Evolutionary conservation across 257 asterid species (phyloP).

Genomic region (Jaltomata sinuosa): DNA sequence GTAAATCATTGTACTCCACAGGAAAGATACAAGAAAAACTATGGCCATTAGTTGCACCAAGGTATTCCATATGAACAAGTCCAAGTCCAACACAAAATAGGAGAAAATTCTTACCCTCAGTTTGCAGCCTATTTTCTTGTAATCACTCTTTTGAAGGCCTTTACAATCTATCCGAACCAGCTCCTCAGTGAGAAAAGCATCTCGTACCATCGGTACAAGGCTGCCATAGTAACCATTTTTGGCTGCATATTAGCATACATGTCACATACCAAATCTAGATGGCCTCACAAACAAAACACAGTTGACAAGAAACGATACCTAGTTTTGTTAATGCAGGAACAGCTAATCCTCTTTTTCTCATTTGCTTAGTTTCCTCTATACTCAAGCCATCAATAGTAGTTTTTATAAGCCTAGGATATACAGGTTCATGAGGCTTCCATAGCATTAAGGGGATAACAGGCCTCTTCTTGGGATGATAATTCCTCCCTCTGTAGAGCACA

Average conservation of each 20-base stretch:
- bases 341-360: slow-evolving; percentile 69
- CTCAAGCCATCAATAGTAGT: slow-evolving; percentile 81
- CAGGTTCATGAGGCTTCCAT: slow-evolving; percentile 97
- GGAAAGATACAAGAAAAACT: background rate
- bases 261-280: background rate
- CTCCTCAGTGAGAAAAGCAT: slow-evolving; percentile 79
- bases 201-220: slow-evolving; percentile 86
- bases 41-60: background rate
- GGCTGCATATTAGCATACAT: slow-evolving; percentile 33
- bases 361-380: slow-evolving; percentile 75
- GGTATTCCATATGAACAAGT: background rate
- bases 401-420: slow-evolving; percentile 81
- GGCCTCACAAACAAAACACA: background rate
- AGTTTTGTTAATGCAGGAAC: slow-evolving; percentile 70
- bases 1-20: background rate
- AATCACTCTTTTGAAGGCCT: slow-evolving; percentile 80
- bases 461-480: slow-evolving; percentile 47
- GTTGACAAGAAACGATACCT: slow-evolving; percentile 31
- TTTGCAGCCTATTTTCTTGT: slow-evolving; percentile 91
- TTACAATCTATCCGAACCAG: slow-evolving; percentile 73
- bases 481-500: slow-evolving; percentile 72
- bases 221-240: slow-evolving; percentile 90
- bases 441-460: slow-evolving; percentile 76
- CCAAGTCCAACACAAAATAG: background rate
- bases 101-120: slow-evolving; percentile 39